Evolutionary conservation across 495 filamentous ascomycete genomes (phyloP).

Genomic region (Penicillium bialowiezense): DNA sequence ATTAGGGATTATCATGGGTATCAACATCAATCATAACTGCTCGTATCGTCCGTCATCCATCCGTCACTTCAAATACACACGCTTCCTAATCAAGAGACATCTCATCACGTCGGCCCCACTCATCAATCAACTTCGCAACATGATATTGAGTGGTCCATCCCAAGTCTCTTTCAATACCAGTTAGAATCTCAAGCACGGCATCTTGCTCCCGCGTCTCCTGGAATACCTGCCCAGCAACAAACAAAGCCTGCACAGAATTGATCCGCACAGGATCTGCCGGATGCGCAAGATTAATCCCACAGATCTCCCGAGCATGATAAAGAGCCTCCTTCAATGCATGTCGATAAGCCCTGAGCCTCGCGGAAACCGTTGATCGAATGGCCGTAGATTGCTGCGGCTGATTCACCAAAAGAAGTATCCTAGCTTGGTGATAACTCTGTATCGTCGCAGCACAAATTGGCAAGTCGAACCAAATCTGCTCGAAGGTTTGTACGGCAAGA

Average conservation of each 20-base stretch:
- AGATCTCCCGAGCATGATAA: constrained; percentile 17
- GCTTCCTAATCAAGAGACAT: neutral
- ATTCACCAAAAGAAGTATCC: constrained; percentile 16
- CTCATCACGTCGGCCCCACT: constrained; percentile 45
- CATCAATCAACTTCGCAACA: constrained; percentile 32
- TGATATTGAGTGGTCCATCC: constrained; percentile 23
- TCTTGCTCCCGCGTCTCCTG: constrained; percentile 15
- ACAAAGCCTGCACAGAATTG: constrained; percentile 24
- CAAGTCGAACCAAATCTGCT: constrained; percentile 21
- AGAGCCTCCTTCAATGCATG: constrained; percentile 8
- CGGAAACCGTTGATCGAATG: constrained; percentile 21
- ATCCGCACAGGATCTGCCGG: constrained; percentile 15
- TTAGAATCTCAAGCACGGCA: constrained; percentile 19
- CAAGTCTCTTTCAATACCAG: constrained; percentile 17
- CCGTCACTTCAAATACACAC: neutral
- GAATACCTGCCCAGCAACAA: constrained; percentile 24
- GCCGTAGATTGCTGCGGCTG: constrained; percentile 27
- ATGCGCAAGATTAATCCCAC: constrained; percentile 22
- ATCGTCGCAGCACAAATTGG: constrained; percentile 22
- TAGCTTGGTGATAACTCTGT: constrained; percentile 23
- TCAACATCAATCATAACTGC: no score
- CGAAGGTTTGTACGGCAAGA: constrained; percentile 7
- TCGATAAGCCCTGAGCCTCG: constrained; percentile 20
- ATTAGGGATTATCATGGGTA: no score
- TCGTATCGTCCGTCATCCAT: no score